These are phyloP conservation scores for Cunninghamia lanceolata DNA, from an alignment of 75 land plant species.

Conservation along the genomic window DNA sequence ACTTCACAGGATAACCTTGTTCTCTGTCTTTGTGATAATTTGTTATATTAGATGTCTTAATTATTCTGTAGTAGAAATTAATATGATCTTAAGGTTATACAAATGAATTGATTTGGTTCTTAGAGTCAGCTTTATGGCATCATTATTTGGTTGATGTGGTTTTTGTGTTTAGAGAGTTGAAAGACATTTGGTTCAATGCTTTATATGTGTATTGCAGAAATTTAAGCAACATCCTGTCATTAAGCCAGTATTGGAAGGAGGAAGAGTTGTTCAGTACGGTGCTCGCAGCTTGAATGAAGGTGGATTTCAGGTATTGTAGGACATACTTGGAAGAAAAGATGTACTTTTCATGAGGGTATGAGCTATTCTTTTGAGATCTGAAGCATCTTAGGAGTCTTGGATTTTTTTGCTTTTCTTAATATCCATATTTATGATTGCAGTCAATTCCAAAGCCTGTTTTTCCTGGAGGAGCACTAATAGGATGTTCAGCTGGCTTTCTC, in stretches of 20 bases:
- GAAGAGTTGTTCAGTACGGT: slow-evolving; percentile 90
- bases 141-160: not conserved
- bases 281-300: slow-evolving; percentile 99
- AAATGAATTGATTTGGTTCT: not conserved
- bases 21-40: not conserved
- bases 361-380: not conserved
- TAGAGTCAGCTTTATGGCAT: not conserved
- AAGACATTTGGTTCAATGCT: not conserved
- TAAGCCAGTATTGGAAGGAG: slow-evolving; percentile 84
- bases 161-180: not conserved
- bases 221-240: slow-evolving; percentile 89
- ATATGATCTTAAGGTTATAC: not conserved
- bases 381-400: not conserved
- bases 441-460: slow-evolving; percentile 91
- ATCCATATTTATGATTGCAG: slow-evolving; percentile 53
- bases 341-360: not conserved
- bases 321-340: not conserved
- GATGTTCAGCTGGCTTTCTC: slow-evolving; percentile 92
- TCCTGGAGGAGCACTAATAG: slow-evolving; percentile 97
- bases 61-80: not conserved
- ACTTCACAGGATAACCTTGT: not conserved
- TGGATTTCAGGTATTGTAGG: slow-evolving; percentile 72
- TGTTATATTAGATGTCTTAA: not conserved
- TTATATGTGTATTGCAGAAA: slow-evolving; percentile 44
- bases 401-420: not conserved